A percentile compares a stretch with the other conserved stretches of the same genome.
These are phyloP conservation scores for Aureobasidium leucospermi DNA, from an alignment of 2,329 filamentous ascomycete genomes.

Conservation along the genomic window DNA sequence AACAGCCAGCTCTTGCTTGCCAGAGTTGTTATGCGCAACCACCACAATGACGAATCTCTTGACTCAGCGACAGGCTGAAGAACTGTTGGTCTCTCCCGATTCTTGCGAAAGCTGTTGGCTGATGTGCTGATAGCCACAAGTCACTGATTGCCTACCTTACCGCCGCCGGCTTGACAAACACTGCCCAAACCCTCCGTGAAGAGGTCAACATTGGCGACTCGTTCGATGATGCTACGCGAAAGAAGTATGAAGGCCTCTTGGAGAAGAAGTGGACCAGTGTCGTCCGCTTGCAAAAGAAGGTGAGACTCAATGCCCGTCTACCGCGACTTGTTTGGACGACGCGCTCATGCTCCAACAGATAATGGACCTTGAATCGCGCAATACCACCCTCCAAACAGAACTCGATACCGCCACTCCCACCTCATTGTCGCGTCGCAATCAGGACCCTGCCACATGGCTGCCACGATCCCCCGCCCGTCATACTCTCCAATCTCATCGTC, in stretches of 20 bases:
- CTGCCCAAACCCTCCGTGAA: constrained; percentile 63
- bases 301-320: constrained; percentile 24
- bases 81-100: constrained; percentile 58
- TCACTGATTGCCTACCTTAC: constrained; percentile 84
- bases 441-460: constrained; percentile 80
- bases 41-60: constrained; percentile 64
- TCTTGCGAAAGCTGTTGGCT: constrained; percentile 19
- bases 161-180: constrained; percentile 62
- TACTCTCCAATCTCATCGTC: constrained; percentile 73
- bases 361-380: constrained; percentile 81
- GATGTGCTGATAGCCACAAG: constrained; percentile 63
- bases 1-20: neutral
- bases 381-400: constrained; percentile 67
- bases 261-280: constrained; percentile 99
- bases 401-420: constrained; percentile 75
- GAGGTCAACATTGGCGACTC: constrained; percentile 65
- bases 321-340: neutral
- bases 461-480: constrained; percentile 76
- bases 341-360: constrained; percentile 49
- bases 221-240: constrained; percentile 74
- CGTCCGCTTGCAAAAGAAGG: constrained; percentile 92
- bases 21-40: constrained; percentile 10
- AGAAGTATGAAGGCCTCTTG: constrained; percentile 88
- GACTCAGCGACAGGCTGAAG: constrained; percentile 75
- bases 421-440: constrained; percentile 69